phyloP scores from a whole-genome alignment of 352 stramenopile species.

The Phytophthora citrophthora region DNA sequence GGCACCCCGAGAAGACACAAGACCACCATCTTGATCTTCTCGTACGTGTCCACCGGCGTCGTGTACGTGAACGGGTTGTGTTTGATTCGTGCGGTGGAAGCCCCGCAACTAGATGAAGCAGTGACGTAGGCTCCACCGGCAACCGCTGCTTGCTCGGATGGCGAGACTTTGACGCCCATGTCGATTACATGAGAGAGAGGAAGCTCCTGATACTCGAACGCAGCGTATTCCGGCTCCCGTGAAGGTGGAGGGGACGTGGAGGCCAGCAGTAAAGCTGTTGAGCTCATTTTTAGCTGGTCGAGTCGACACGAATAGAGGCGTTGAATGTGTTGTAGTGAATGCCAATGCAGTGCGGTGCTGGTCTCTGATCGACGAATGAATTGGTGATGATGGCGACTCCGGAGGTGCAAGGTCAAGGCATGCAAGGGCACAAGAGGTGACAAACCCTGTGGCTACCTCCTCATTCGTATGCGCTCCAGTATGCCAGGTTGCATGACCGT shows the following conservation, averaged over 20 bases:
- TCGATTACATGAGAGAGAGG: conserved; percentile 26
- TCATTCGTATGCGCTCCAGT: conserved; percentile 4
- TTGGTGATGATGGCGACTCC: conserved; percentile 16
- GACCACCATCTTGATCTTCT: conserved; percentile 60
- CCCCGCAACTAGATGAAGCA: conserved; percentile 22
- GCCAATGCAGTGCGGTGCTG: neutral
- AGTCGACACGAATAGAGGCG: conserved; percentile 17
- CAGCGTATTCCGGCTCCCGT: conserved; percentile 20
- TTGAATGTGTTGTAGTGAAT: neutral
- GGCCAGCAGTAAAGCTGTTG: conserved; percentile 29
- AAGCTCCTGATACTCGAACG: conserved; percentile 18
- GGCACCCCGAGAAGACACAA: conserved; percentile 64
- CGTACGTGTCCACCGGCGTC: conserved; percentile 60
- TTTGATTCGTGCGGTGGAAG: conserved; percentile 4
- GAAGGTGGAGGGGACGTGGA: conserved; percentile 28
- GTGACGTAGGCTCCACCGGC: conserved; percentile 32
- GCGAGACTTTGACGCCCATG: conserved; percentile 32
- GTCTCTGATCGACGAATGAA: conserved; percentile 25
- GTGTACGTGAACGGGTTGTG: conserved; percentile 72
- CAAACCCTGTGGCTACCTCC: neutral
- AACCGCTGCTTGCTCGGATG: conserved; percentile 15
- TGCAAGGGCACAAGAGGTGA: neutral
- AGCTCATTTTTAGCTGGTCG: conserved; percentile 32
- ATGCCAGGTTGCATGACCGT: neutral
- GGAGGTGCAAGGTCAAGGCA: neutral